Conservation (phyloP, 768 basidiomycete species). For the Leccinum incarnatum region DNA sequence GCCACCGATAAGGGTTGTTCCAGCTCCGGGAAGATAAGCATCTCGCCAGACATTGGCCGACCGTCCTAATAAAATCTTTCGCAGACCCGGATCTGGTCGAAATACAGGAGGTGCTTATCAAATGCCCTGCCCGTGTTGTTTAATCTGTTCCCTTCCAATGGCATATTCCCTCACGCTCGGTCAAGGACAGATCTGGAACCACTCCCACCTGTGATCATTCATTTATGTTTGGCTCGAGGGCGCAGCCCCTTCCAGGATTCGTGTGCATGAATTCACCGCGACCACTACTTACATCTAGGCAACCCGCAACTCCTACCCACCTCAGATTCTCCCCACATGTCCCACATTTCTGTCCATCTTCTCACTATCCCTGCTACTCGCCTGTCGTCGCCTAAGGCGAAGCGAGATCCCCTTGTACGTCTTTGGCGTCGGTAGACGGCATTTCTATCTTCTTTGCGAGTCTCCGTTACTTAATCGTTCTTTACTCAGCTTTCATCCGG, state of each 20-base stretch:
- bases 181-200: not conserved
- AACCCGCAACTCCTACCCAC: not conserved
- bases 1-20: conserved; percentile 2
- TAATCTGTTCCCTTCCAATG: not conserved
- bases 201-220: not conserved
- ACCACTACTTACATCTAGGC: not conserved
- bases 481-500: conserved; percentile 17
- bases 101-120: conserved; percentile 17
- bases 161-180: not conserved
- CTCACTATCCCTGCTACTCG: not conserved
- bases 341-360: conserved; percentile 3
- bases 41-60: conserved; percentile 9
- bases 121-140: not conserved
- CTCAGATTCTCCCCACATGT: conserved; percentile 6
- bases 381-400: conserved; percentile 1
- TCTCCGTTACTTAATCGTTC: not conserved
- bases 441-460: not conserved
- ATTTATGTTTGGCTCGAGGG: conserved; percentile 18
- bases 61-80: not conserved
- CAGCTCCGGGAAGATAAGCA: conserved; percentile 18
- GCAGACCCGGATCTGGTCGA: not conserved
- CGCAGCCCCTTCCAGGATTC: not conserved
- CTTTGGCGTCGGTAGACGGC: not conserved
- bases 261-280: not conserved
- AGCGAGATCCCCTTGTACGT: conserved; percentile 17